Evolutionary conservation across 495 filamentous ascomycete species (phyloP).

Genomic region (Hamigera avellanea): DNA sequence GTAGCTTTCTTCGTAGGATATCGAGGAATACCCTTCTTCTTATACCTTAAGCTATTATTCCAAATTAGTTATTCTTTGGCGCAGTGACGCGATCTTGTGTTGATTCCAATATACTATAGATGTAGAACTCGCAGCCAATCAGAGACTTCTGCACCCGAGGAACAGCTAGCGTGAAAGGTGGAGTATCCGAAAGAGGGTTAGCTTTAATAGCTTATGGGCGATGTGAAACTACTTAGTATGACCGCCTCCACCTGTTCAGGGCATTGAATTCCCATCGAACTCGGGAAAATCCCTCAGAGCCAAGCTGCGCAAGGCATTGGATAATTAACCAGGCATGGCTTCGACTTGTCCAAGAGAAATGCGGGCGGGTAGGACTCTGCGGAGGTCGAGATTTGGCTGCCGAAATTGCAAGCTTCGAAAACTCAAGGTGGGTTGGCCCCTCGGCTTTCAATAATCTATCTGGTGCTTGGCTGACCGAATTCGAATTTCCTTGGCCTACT

Average conservation of each 20-base stretch:
- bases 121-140: constrained; percentile 18
- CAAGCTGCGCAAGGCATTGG: constrained; percentile 2
- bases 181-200: constrained; percentile 12
- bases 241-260: too few species aligned
- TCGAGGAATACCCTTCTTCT: constrained; percentile 4
- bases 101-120: background rate
- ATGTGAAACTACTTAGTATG: too few species aligned
- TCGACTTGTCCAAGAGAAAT: constrained; percentile 8
- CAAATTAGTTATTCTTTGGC: background rate
- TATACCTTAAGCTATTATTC: too few species aligned
- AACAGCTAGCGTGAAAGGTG: constrained; percentile 13
- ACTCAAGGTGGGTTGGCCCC: constrained; percentile 27
- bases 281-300: constrained; percentile 7
- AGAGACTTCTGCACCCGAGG: constrained; percentile 14
- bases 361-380: constrained; percentile 4
- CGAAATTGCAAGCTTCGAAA: constrained; percentile 39
- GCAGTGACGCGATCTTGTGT: too few species aligned
- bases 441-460: constrained; percentile 1
- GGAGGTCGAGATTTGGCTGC: constrained; percentile 32
- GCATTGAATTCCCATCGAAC: too few species aligned
- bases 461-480: constrained; percentile 5
- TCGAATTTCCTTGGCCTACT: background rate
- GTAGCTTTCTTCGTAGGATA: constrained; percentile 1
- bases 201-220: too few species aligned
- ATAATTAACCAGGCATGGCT: constrained; percentile 8